These are phyloP conservation scores for Citrus australasica DNA, from an alignment of 345 rosid species.

Conservation along the genomic window DNA sequence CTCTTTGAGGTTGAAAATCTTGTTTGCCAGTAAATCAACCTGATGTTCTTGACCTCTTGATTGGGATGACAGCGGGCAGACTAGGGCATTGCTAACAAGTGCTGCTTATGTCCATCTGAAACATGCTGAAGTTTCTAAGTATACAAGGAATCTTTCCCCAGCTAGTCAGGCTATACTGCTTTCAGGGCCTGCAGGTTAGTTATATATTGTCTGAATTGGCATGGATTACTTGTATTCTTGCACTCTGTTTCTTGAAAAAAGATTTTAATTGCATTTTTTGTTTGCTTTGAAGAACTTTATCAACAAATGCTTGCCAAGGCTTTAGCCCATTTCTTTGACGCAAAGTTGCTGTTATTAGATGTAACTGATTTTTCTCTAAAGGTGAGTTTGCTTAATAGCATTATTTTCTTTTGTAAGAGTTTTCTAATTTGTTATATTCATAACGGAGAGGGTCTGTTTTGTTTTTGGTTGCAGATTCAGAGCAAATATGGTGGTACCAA, in stretches of 20 bases:
- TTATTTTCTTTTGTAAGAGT: neutral
- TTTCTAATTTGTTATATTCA: neutral
- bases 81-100: conserved; percentile 71
- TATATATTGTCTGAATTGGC: neutral
- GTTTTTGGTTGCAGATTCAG: conserved; percentile 52
- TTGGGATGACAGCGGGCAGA: conserved; percentile 70
- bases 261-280: conserved; percentile 7
- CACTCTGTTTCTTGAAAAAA: neutral
- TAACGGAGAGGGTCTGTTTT: conserved; percentile 1
- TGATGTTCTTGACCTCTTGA: conserved; percentile 5
- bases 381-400: conserved; percentile 30
- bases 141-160: conserved; percentile 76
- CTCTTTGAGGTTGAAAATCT: neutral
- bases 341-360: conserved; percentile 86
- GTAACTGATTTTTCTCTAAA: conserved; percentile 79
- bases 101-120: conserved; percentile 96
- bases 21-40: neutral
- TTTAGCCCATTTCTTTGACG: conserved; percentile 85
- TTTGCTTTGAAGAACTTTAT: conserved; percentile 62
- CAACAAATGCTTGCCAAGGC: conserved; percentile 99
- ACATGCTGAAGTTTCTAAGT: conserved; percentile 81
- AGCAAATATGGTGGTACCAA: conserved; percentile 66
- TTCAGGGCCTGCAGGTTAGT: conserved; percentile 92
- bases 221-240: neutral
- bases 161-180: conserved; percentile 87